Evolutionary conservation across 1,284 basidiomycete species (phyloP), one percentile per base, ranked within the genome.

Genomic region (Agroathelia rolfsii): DNA sequence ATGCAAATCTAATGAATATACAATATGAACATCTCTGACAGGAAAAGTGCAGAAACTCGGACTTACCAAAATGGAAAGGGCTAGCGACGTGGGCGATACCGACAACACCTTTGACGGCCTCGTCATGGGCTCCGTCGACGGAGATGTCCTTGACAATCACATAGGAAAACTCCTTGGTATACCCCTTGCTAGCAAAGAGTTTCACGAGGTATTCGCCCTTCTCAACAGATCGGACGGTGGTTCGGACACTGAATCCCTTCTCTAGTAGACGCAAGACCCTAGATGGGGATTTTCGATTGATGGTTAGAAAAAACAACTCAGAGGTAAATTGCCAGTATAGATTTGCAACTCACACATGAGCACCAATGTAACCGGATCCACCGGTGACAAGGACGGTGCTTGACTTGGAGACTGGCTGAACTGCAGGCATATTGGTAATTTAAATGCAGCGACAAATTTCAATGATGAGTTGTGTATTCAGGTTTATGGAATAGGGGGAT

Each of bases 71-170:
- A 31, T 43, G 36, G 24, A 50, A 35, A 1, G 51, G 51, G 14
- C 50, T 46, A 2, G 53, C 53, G 7, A 41, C 44, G 39, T 58
- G 56, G 4, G 43, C 34, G 24, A 57, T 41, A 6, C 31, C 52
- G 27, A 53, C 50, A 6, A 57, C 49, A 9, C 44, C 49, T 20
- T 47, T 48, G 30, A 56, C 49, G 2, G 45, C 53, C 9, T 57
- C 47, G 28, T 58, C 52, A 33, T 53, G 57, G 0, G 53, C 56
- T 2, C 48, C 49, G 14, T 41, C 42, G 59, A 66, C 40, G 8
- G 35, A 35, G 16, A 70, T 65, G 42, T 73, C 70, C 20, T 55
- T 49, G 1, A 72, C 66, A 16, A 71, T 39, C 6, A 59, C 57
- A 10, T 62, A 33, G 40, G 69, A 60, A 28, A 72, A 58, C 36